A percentile compares a stretch with the other conserved stretches of the same genome.
These are phyloP conservation scores for Microascus cirrosus DNA, from an alignment of 2,329 filamentous ascomycete species.

Conservation along the genomic window DNA sequence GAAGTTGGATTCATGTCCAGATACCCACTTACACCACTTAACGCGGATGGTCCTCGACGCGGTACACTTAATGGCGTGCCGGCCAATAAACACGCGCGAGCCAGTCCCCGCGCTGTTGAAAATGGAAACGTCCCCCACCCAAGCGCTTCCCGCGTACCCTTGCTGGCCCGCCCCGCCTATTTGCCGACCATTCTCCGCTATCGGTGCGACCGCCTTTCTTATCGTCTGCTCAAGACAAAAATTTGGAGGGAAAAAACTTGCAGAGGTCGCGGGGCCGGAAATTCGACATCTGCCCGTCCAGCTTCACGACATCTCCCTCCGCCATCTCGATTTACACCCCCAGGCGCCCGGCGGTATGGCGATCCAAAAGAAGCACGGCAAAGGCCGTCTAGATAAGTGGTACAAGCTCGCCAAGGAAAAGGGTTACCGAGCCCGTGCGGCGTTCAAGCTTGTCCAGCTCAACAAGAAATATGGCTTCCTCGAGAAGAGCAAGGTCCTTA, in stretches of 20 bases:
- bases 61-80: not conserved
- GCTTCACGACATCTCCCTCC: not conserved
- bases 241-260: slow-evolving; percentile 4
- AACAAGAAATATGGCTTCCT: slow-evolving; percentile 99
- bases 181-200: slow-evolving; percentile 4
- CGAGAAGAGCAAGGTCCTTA: slow-evolving; percentile 87
- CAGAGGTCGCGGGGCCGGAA: slow-evolving; percentile 2
- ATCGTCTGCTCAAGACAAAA: not conserved
- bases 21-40: slow-evolving; percentile 1
- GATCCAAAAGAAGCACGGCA: slow-evolving; percentile 97
- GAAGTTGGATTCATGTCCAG: not conserved
- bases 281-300: not conserved
- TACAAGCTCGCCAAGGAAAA: slow-evolving; percentile 98
- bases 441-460: slow-evolving; percentile 95
- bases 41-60: slow-evolving; percentile 2
- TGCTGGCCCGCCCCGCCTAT: not conserved
- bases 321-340: not conserved
- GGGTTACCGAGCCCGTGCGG: slow-evolving; percentile 87
- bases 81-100: slow-evolving; percentile 3
- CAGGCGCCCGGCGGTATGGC: slow-evolving; percentile 51
- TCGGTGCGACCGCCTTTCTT: slow-evolving; percentile 4
- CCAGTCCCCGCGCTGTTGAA: not conserved
- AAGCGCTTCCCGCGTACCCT: not conserved
- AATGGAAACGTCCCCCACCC: not conserved
- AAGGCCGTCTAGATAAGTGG: slow-evolving; percentile 97